Base-by-base conservation (phyloP, 1,284 basidiomycete genomes). In the Melampsora larici-populina region DNA sequence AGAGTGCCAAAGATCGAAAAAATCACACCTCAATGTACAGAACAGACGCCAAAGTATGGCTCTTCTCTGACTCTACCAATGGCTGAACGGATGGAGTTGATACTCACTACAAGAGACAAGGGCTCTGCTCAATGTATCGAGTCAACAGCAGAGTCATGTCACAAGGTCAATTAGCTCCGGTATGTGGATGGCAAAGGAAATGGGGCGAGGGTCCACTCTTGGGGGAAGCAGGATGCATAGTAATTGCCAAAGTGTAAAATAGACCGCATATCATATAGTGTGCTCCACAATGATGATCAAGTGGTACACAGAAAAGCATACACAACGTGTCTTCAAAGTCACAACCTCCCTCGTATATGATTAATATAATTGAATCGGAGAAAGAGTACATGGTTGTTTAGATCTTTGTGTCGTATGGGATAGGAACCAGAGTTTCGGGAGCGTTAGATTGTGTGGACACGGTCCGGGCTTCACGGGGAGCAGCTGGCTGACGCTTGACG, bases 341-440 rank as follows among this genome's bases (percentile, higher is more conserved):
- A 58, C 55, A 58, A 24, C 21, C 21, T n/a, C 55, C 21, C 21
- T 58, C 55, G 13, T 6, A 58, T 7, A 29, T 43, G 40, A 43
- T 43, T 43, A 43, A 43, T 29, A 24, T 58, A n/a, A 58, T 58
- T 58, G 55, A 6, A 58, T 24, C 55, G n/a, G 55, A 29, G 21
- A 58, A 58, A 58, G 55, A 58, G 29, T 31, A 64, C 29, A 29
- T 64, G 63, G 9, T 36, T 31, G 31, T 77, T 83, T 82, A 83
- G 79, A 83, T 82, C 81, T 82, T 81, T 75, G 84, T 85, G 80
- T 86, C 84, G 86, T 87, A 98, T 82, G 89, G 89, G 83, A 93
- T 88, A 83, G 94, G 94, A 80, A 89, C 89, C 86, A 99, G 92
- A 79, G 96, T 98, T 87, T 96, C 91, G 78, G 96, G 93, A 63